Evolutionary conservation across 768 basidiomycete genomes (phyloP), one percentile per base, ranked within the genome.

Genomic region (Suillus tomentosus): DNA sequence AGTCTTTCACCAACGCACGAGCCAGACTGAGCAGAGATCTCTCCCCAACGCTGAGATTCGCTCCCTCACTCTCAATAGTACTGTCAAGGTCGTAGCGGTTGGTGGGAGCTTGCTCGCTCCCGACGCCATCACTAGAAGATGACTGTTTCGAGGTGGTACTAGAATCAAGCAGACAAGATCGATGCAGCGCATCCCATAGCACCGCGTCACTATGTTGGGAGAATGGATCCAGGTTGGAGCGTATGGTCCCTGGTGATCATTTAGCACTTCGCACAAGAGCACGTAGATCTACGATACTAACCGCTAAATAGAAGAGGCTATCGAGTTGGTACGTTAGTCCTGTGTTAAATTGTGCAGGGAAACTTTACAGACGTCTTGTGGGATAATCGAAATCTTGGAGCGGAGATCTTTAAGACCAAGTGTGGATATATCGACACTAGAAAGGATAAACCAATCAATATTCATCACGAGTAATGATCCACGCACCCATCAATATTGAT

Each of bases 131-230:
- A 65, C 55, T 70, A 66, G 78, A 45, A 24, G 19, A 42, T 51
- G 59, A 60, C n/a, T 67, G 70, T 40, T 68, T 61, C 43, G 61
- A 59, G n/a, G 59, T 40, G 66, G 69, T 71, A 17, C 10, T 58
- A 77, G 73, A 63, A 43, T 74, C 73, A 27, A 82, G 62, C 7
- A 85, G 72, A 71, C 80, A 82, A 2, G 90, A 85, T 43, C 89
- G 82, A 22, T 84, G 84, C n/a, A 93, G 78, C 5, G 91, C 90
- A 72, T 90, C 88, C 85, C 88, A 90, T 3, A 93, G 74, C 11
- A 80, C 77, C 6, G 87, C 87, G 67, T 89, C 86, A 61, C 85
- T 84, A 66, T 86, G 90, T 73, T 74, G 79, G 71, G 73, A 85
- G 77, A 81, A 94, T 67, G 88, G 78, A 76, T 80, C 87, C 64